Conservation (phyloP, 2,329 filamentous ascomycete genomes). For the Exophiala phaeomuriformis region DNA sequence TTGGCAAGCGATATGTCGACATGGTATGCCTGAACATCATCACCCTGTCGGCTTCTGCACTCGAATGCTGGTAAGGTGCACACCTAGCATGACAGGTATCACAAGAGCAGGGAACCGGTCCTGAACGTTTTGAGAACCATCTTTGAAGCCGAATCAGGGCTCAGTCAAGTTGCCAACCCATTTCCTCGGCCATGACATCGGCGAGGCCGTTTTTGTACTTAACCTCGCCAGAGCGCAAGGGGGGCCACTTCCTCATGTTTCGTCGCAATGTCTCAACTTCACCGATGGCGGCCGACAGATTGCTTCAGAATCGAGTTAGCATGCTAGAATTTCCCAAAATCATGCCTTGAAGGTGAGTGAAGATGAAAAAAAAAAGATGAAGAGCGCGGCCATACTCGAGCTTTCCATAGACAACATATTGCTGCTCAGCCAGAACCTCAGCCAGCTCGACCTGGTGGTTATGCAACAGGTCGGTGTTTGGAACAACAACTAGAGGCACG, state of each 20-base stretch:
- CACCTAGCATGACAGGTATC: too few relatives aligned
- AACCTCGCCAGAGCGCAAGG: slow-evolving; percentile 40
- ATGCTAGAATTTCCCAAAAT: neutral
- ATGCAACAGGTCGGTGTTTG: slow-evolving; percentile 72
- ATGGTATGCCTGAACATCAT: too few relatives aligned
- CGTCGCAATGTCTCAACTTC: slow-evolving; percentile 43
- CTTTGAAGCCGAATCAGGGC: neutral
- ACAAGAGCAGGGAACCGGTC: too few relatives aligned
- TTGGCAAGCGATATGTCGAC: too few relatives aligned
- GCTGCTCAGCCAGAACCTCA: slow-evolving; percentile 61
- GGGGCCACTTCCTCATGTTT: slow-evolving; percentile 44
- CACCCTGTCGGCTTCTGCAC: too few relatives aligned
- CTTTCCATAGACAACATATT: slow-evolving; percentile 67
- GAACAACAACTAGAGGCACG: slow-evolving; percentile 77
- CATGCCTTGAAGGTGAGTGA: neutral
- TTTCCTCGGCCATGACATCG: slow-evolving; percentile 51
- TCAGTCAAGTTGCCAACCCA: slow-evolving; percentile 48
- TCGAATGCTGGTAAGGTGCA: too few relatives aligned
- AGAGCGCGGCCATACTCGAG: slow-evolving; percentile 47
- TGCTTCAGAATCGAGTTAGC: slow-evolving; percentile 31
- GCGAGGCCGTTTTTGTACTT: slow-evolving; percentile 40
- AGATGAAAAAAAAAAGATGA: neutral
- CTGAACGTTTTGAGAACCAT: neutral
- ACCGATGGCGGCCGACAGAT: slow-evolving; percentile 42
- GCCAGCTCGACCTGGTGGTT: slow-evolving; percentile 91